Evolutionary conservation across 805 yeast species (phyloP).

Genomic region (Priceomyces carsonii): DNA sequence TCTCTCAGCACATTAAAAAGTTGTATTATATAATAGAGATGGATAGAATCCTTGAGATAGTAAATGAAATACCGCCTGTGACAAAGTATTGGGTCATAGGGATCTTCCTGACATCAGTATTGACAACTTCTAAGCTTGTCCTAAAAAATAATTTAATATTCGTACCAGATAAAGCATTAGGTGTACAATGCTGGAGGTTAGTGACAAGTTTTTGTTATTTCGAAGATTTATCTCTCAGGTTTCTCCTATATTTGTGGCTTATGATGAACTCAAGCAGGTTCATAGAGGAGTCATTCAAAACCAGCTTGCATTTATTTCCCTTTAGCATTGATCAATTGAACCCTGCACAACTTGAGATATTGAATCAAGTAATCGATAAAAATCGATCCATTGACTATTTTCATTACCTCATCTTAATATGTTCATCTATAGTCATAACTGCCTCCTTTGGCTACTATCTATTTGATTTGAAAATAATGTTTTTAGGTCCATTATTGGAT

Average conservation of each 20-base stretch:
- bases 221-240: conserved; percentile 24
- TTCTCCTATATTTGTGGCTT: conserved; percentile 20
- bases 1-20: background rate
- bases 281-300: conserved; percentile 25
- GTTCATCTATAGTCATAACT: conserved; percentile 20
- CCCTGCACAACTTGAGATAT: conserved; percentile 14
- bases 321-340: conserved; percentile 12
- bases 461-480: conserved; percentile 13
- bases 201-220: conserved; percentile 34
- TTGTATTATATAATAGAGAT: conserved; percentile 3
- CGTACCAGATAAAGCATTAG: conserved; percentile 26
- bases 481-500: conserved; percentile 26
- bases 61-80: conserved; percentile 19
- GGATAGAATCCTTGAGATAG: conserved; percentile 18
- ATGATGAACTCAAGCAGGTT: conserved; percentile 18
- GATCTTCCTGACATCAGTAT: conserved; percentile 20
- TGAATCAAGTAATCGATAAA: conserved; percentile 15
- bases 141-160: conserved; percentile 20
- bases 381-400: conserved; percentile 30
- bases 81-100: conserved; percentile 28
- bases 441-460: conserved; percentile 17
- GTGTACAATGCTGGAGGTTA: conserved; percentile 39
- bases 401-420: conserved; percentile 26
- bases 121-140: conserved; percentile 21
- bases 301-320: conserved; percentile 24